Evolutionary conservation across 768 basidiomycete genomes (phyloP).

Genomic region (Trichaptum fuscoviolaceum): DNA sequence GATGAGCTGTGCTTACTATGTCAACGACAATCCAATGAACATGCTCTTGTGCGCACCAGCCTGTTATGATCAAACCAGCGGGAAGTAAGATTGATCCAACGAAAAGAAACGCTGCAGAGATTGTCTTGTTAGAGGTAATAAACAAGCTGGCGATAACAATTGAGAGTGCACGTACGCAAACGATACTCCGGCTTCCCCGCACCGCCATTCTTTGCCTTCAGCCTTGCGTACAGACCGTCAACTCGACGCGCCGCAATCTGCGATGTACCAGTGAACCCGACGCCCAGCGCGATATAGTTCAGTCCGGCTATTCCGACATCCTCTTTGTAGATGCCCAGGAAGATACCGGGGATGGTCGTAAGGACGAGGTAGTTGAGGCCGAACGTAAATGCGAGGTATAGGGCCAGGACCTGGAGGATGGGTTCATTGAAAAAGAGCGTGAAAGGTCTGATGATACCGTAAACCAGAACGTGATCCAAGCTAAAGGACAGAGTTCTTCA

Average conservation of each 20-base stretch:
- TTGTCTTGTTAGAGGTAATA: not conserved
- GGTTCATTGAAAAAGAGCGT: constrained; percentile 21
- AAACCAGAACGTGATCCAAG: constrained; percentile 18
- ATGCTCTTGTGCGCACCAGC: constrained; percentile 26
- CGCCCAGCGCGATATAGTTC: constrained; percentile 26
- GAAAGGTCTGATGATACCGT: constrained; percentile 31
- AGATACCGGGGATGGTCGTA: constrained; percentile 11
- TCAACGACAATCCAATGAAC: constrained; percentile 30
- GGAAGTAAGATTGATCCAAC: constrained; percentile 23
- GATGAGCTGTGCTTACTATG: constrained; percentile 14
- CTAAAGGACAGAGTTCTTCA: constrained; percentile 3
- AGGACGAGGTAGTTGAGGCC: constrained; percentile 6
- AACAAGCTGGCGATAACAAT: not conserved
- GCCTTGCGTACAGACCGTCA: constrained; percentile 18
- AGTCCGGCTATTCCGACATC: constrained; percentile 21
- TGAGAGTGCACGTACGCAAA: not conserved
- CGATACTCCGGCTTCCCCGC: constrained; percentile 7
- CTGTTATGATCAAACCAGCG: constrained; percentile 31
- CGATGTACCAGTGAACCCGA: constrained; percentile 22
- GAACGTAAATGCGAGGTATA: constrained; percentile 17
- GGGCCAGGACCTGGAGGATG: constrained; percentile 21
- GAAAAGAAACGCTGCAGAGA: constrained; percentile 21
- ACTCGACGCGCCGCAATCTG: constrained; percentile 16
- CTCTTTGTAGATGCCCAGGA: constrained; percentile 18
- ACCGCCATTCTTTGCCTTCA: not conserved